Evolutionary conservation across 78 protist species (phyloP).

Genomic region (Polysphondylium violaceum): DNA sequence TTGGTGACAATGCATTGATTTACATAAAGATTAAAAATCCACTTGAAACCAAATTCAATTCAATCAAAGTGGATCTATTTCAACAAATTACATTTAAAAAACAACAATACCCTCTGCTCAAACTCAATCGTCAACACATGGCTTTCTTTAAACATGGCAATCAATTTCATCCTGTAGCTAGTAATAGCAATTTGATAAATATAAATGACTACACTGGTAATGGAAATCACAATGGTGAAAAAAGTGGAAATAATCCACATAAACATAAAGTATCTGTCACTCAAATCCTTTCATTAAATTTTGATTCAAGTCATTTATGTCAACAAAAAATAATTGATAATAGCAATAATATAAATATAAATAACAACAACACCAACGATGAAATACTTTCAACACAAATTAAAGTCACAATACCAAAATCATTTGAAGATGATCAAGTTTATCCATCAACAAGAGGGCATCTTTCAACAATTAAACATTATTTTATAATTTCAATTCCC

Average conservation of each 20-base stretch:
- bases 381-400: not conserved
- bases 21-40: constrained; percentile 44
- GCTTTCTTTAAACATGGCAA: too few relatives aligned
- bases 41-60: not conserved
- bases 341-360: too few relatives aligned
- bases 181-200: not conserved
- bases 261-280: constrained; percentile 14
- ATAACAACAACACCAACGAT: not conserved
- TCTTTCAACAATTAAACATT: constrained; percentile 49
- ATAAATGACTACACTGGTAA: not conserved
- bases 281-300: constrained; percentile 21
- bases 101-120: not conserved
- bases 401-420: constrained; percentile 23
- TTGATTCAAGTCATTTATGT: constrained; percentile 1
- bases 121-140: not conserved
- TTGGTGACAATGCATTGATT: constrained; percentile 30
- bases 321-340: too few relatives aligned
- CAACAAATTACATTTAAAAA: constrained; percentile 33
- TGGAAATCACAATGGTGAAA: not conserved
- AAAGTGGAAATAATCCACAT: not conserved
- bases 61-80: constrained; percentile 30
- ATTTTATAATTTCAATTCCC: constrained; percentile 51
- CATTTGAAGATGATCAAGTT: constrained; percentile 62
- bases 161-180: too few relatives aligned
- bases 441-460: constrained; percentile 51